Conservation (phyloP, 306 rosid genomes). For the Fagus crenata region DNA sequence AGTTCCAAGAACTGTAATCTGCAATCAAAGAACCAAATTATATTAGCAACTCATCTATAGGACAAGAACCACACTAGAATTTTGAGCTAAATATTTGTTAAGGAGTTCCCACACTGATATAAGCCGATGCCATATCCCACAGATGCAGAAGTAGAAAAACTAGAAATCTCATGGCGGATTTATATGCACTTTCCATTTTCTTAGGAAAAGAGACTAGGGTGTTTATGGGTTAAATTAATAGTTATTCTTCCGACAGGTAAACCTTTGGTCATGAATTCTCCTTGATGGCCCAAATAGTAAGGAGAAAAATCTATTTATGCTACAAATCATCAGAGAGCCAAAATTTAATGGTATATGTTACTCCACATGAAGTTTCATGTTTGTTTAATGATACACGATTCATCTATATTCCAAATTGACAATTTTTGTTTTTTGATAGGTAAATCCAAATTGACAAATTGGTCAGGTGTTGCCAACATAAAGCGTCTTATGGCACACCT, state of each 20-base stretch:
- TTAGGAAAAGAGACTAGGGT: not conserved
- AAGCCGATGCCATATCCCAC: not conserved
- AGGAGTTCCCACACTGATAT: not conserved
- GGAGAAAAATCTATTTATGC: not conserved
- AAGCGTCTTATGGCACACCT: not conserved
- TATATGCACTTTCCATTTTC: not conserved
- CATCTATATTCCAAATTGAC: not conserved
- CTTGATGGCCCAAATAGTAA: not conserved
- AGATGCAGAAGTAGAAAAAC: slow-evolving; percentile 18
- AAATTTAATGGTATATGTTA: not conserved
- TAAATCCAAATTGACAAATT: not conserved
- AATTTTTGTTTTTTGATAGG: too few species aligned
- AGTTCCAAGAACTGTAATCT: slow-evolving; percentile 94
- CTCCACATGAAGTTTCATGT: not conserved
- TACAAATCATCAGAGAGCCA: not conserved
- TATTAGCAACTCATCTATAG: slow-evolving; percentile 15
- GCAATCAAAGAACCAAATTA: slow-evolving; percentile 32
- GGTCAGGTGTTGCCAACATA: not conserved
- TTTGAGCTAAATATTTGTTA: not conserved
- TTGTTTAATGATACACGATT: not conserved
- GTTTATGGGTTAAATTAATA: not conserved
- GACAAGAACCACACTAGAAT: not conserved
- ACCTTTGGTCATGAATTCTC: not conserved
- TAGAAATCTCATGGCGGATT: not conserved
- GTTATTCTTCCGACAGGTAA: not conserved